Conservation (phyloP, 352 stramenopile species). For the Halophytophthora polymorphica region DNA sequence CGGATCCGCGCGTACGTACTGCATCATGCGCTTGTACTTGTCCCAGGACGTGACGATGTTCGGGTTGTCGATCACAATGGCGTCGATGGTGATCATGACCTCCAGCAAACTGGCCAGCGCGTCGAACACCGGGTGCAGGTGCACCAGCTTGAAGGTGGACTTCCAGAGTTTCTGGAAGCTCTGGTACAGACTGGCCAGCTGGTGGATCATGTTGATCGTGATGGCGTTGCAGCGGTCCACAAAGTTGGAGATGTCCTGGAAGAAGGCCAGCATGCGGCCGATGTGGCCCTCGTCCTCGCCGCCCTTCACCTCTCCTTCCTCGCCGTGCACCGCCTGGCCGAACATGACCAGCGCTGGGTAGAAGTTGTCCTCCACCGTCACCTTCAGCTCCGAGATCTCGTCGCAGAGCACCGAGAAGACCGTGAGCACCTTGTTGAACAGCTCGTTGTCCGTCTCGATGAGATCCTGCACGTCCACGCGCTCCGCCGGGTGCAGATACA, state of each 20-base stretch:
- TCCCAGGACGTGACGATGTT: slow-evolving; percentile 85
- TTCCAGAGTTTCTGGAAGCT: slow-evolving; percentile 88
- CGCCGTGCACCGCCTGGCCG: slow-evolving; percentile 65
- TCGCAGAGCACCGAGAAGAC: slow-evolving; percentile 89
- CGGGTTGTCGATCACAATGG: slow-evolving; percentile 87
- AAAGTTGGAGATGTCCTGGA: slow-evolving; percentile 90
- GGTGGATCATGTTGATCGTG: slow-evolving; percentile 89
- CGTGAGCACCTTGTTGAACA: slow-evolving; percentile 89
- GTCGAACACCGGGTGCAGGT: slow-evolving; percentile 80
- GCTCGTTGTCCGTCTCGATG: slow-evolving; percentile 87
- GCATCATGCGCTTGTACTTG: slow-evolving; percentile 91
- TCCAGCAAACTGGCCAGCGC: slow-evolving; percentile 74
- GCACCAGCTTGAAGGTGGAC: slow-evolving; percentile 85
- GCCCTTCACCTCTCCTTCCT: slow-evolving; percentile 64
- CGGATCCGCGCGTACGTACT: slow-evolving; percentile 83
- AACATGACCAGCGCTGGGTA: slow-evolving; percentile 90
- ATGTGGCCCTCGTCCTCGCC: slow-evolving; percentile 84
- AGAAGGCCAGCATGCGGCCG: slow-evolving; percentile 85
- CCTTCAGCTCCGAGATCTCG: slow-evolving; percentile 88
- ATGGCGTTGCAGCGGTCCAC: slow-evolving; percentile 87
- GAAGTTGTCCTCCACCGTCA: slow-evolving; percentile 89
- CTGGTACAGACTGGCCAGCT: slow-evolving; percentile 85
- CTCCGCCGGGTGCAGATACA: slow-evolving; percentile 80
- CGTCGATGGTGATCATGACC: slow-evolving; percentile 88
- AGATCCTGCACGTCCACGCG: slow-evolving; percentile 86